Conservation (phyloP, 495 filamentous ascomycete genomes). For the Penicillium salamii region DNA sequence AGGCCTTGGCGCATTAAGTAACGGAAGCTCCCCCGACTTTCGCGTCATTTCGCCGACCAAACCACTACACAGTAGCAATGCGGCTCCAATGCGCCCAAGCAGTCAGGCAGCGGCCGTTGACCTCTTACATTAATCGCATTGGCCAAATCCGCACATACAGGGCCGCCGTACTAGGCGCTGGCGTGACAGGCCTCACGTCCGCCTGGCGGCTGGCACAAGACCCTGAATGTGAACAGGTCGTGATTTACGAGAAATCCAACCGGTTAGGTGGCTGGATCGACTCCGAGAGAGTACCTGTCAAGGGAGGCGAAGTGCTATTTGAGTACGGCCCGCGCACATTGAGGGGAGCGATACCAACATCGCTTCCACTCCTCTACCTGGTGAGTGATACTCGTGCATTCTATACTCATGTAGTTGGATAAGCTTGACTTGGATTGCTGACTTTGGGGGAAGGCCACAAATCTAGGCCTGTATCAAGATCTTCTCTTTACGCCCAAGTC, state of each 20-base stretch:
- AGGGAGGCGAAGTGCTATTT: conserved; percentile 63
- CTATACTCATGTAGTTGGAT: not conserved
- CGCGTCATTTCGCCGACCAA: conserved; percentile 4
- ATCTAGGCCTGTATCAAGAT: conserved; percentile 59
- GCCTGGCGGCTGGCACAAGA: conserved; percentile 69
- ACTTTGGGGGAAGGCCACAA: conserved; percentile 50
- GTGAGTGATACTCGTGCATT: conserved; percentile 35
- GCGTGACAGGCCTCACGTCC: conserved; percentile 83
- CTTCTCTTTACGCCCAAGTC: conserved; percentile 54
- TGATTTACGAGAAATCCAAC: conserved; percentile 69
- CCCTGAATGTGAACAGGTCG: conserved; percentile 61
- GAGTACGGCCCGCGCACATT: conserved; percentile 86
- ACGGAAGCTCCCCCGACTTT: not conserved
- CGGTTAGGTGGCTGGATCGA: conserved; percentile 83
- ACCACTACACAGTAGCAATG: conserved; percentile 24
- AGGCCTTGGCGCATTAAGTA: conserved; percentile 15
- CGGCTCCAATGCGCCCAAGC: conserved; percentile 24
- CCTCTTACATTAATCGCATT: conserved; percentile 9
- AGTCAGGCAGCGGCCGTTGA: conserved; percentile 18
- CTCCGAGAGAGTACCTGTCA: conserved; percentile 61
- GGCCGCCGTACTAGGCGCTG: conserved; percentile 79
- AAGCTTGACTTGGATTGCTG: not conserved
- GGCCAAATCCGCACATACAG: conserved; percentile 32
- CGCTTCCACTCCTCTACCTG: conserved; percentile 52
- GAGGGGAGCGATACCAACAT: conserved; percentile 47